Percentiles rank a stretch among this genome's conserved stretches.
phyloP scores from a whole-genome alignment of 202 grass and related monocot species.

The Panicum hallii region DNA sequence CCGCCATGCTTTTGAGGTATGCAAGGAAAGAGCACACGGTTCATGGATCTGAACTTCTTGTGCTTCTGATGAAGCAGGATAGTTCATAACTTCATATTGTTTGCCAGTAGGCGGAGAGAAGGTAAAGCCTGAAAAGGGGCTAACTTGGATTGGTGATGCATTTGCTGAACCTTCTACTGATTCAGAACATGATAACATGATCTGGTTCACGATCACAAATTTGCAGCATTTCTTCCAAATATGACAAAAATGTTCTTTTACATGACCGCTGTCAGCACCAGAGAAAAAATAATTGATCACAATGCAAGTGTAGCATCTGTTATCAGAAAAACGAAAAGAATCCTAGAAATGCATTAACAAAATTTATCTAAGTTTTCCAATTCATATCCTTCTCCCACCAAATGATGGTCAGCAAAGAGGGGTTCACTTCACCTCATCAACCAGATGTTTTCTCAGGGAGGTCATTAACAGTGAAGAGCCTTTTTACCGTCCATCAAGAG shows the following conservation, averaged over 20 bases:
- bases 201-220: neutral
- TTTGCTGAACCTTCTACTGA: conserved; percentile 1
- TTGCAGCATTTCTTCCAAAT: neutral
- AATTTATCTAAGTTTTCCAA: neutral
- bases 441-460: neutral
- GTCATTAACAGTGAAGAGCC: neutral
- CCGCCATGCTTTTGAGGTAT: neutral
- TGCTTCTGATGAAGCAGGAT: conserved; percentile 17
- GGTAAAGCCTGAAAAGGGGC: neutral
- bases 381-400: neutral
- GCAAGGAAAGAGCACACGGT: neutral
- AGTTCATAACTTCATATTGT: conserved; percentile 16
- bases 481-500: neutral
- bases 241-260: neutral
- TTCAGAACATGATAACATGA: neutral
- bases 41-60: conserved; percentile 20
- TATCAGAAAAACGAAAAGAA: neutral
- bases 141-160: neutral
- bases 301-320: no score
- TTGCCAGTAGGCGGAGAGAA: conserved; percentile 32
- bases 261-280: neutral
- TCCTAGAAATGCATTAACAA: neutral
- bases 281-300: neutral
- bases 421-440: neutral
- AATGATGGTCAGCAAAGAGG: neutral